phyloP scores from a whole-genome alignment of 2,329 filamentous ascomycete genomes.

The Neopestalotiopsis sp. region DNA sequence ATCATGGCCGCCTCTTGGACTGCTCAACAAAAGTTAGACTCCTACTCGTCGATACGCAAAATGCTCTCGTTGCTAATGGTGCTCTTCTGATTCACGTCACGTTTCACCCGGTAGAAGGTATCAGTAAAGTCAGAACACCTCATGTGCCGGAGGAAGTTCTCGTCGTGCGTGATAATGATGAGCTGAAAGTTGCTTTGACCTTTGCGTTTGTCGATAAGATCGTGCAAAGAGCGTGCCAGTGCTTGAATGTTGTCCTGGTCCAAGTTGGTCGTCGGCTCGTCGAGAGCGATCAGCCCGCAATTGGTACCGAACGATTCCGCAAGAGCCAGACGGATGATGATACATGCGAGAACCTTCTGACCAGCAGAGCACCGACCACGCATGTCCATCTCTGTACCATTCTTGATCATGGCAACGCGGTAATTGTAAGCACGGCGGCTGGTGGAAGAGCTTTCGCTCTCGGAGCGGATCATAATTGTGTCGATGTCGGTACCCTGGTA shows the following conservation, averaged over 20 bases:
- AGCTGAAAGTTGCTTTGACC: constrained; percentile 95
- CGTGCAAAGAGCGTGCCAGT: constrained; percentile 81
- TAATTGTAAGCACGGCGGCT: constrained; percentile 93
- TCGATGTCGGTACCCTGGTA: constrained; percentile 98
- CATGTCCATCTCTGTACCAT: constrained; percentile 99
- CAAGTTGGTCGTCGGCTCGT: constrained; percentile 97
- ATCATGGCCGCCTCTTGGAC: neutral
- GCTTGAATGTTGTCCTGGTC: constrained; percentile 94
- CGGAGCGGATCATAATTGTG: constrained; percentile 92
- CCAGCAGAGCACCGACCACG: constrained; percentile 95
- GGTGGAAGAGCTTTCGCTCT: constrained; percentile 73
- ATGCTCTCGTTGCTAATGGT: constrained; percentile 77
- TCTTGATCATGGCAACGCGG: constrained; percentile 96
- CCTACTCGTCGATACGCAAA: constrained; percentile 42
- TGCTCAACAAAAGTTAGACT: neutral
- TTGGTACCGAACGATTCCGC: constrained; percentile 96
- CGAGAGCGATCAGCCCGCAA: constrained; percentile 93
- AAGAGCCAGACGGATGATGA: constrained; percentile 94
- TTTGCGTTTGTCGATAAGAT: constrained; percentile 83
- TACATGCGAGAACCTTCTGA: constrained; percentile 94
- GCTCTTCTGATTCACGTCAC: constrained; percentile 86
- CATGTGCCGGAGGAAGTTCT: constrained; percentile 94
- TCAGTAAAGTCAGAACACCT: constrained; percentile 92
- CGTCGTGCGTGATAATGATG: constrained; percentile 98
- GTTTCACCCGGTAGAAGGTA: constrained; percentile 84